Evolutionary conservation across 345 rosid genomes (phyloP).

Genomic region (Cardiospermum halicacabum): DNA sequence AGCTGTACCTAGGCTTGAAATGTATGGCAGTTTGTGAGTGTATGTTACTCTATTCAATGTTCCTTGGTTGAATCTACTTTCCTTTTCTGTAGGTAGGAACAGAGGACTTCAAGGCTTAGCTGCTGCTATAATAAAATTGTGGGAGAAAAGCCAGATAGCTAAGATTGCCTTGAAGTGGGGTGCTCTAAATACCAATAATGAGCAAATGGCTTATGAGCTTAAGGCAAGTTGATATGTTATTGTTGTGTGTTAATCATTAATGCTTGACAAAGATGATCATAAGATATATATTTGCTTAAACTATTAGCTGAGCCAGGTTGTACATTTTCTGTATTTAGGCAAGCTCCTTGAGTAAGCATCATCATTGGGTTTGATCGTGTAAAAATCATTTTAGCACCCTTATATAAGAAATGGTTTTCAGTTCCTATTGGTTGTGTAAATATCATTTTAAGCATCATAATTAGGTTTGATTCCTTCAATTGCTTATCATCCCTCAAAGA

Average conservation of each 20-base stretch:
- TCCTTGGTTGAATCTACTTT: constrained; percentile 11
- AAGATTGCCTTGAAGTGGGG: constrained; percentile 94
- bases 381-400: no score
- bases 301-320: no score
- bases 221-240: constrained; percentile 41
- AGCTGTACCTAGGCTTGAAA: background rate
- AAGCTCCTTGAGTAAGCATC: no score
- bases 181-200: constrained; percentile 60
- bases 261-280: background rate
- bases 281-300: no score
- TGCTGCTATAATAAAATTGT: constrained; percentile 65
- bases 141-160: constrained; percentile 71
- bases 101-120: constrained; percentile 79
- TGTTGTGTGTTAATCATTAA: background rate
- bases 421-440: no score
- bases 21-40: constrained; percentile 6
- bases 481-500: background rate
- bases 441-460: no score
- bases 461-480: no score
- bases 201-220: constrained; percentile 74
- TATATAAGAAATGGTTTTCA: no score
- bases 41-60: constrained; percentile 10
- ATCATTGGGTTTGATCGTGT: no score
- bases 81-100: constrained; percentile 60
- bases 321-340: no score